Evolutionary conservation across 2,329 filamentous ascomycete species (phyloP).

Genomic region (Penicillium sp.): DNA sequence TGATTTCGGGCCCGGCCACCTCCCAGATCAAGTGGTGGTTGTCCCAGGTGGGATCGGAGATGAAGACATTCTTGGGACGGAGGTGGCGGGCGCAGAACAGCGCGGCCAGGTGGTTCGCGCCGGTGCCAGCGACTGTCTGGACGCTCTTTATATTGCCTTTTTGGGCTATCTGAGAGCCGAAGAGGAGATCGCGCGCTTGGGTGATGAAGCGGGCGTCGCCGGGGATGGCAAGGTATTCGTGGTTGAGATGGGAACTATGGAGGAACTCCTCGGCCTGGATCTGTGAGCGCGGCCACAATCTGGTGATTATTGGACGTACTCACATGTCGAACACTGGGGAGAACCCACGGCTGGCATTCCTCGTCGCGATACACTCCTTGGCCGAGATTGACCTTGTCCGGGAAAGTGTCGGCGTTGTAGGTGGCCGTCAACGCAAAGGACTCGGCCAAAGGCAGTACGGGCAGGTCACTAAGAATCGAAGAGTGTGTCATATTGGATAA

Average conservation of each 20-base stretch:
- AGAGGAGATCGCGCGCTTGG: conserved; percentile 55
- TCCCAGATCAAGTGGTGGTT: conserved; percentile 91
- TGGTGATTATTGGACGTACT: conserved; percentile 3
- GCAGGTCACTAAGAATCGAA: neutral
- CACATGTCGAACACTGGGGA: conserved; percentile 37
- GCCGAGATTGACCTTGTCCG: conserved; percentile 41
- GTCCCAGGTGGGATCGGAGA: conserved; percentile 88
- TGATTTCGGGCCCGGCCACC: conserved; percentile 11
- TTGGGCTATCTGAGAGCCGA: conserved; percentile 30
- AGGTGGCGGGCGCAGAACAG: conserved; percentile 84
- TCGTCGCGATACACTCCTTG: conserved; percentile 44
- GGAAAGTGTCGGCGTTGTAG: conserved; percentile 16
- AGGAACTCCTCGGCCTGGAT: conserved; percentile 56
- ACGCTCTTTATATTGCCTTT: conserved; percentile 58
- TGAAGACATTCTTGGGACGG: conserved; percentile 65
- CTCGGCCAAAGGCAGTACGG: neutral
- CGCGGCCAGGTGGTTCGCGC: conserved; percentile 81
- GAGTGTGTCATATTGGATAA: neutral
- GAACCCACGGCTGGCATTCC: conserved; percentile 37
- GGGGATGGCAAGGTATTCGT: conserved; percentile 90
- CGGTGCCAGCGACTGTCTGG: conserved; percentile 91
- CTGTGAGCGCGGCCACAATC: no score
- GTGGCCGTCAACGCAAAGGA: conserved; percentile 25
- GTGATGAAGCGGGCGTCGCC: conserved; percentile 74
- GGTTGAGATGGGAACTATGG: conserved; percentile 59